phyloP scores from a whole-genome alignment of 2,329 filamentous ascomycete genomes.

The Fusarium devonianum region DNA sequence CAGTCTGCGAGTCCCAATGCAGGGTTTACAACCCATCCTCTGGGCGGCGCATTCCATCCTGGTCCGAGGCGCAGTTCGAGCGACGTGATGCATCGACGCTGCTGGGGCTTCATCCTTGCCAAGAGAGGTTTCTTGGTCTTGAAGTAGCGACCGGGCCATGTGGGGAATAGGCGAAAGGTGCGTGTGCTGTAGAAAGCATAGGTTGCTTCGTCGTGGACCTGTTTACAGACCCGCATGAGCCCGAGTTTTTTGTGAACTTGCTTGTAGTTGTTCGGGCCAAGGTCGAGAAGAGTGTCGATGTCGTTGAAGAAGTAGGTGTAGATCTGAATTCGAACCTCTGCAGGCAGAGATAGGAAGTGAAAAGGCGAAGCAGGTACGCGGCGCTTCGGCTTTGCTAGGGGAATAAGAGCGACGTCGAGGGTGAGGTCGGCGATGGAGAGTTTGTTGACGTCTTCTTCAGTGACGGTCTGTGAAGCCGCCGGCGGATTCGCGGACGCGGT shows the following conservation, averaged over 20 bases:
- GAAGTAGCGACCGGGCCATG: constrained; percentile 69
- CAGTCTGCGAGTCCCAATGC: constrained; percentile 70
- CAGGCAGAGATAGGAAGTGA: constrained; percentile 71
- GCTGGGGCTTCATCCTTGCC: constrained; percentile 66
- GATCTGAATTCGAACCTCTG: constrained; percentile 73
- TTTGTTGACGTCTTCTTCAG: constrained; percentile 51
- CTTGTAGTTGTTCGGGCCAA: constrained; percentile 71
- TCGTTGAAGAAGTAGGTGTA: constrained; percentile 69
- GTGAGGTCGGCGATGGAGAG: constrained; percentile 54
- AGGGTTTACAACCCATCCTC: constrained; percentile 72
- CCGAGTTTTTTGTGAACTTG: constrained; percentile 65
- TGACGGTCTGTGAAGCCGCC: constrained; percentile 43
- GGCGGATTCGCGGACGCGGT: constrained; percentile 46
- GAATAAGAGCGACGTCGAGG: constrained; percentile 48
- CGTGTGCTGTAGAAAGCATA: constrained; percentile 71
- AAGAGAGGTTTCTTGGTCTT: constrained; percentile 77
- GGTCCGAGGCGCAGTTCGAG: constrained; percentile 76
- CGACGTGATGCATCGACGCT: constrained; percentile 66
- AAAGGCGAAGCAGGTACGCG: constrained; percentile 57
- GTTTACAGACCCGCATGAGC: constrained; percentile 67
- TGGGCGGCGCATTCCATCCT: constrained; percentile 74
- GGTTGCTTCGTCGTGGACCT: constrained; percentile 68
- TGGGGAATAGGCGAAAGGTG: constrained; percentile 72
- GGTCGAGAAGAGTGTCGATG: constrained; percentile 64
- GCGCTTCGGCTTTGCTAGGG: constrained; percentile 41